A percentile compares a stretch with the other conserved stretches of the same genome.
Conservation (phyloP, 331 rosid genomes). For the Malus hybrid region DNA sequence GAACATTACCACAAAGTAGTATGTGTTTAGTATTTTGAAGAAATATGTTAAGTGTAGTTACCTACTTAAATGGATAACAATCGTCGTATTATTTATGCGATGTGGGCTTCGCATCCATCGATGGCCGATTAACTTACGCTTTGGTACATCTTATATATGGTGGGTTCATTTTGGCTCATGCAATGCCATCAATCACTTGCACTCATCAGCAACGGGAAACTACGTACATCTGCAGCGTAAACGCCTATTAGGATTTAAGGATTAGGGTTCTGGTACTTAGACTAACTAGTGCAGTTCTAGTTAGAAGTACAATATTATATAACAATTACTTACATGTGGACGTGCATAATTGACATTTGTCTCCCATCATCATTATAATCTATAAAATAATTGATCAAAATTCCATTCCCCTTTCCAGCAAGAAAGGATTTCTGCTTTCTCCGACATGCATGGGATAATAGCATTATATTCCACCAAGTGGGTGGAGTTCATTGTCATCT, state of each 20-base stretch:
- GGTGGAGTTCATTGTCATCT: not conserved
- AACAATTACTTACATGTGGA: not conserved
- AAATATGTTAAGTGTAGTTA: no score
- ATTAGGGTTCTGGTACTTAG: not conserved
- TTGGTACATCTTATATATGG: not conserved
- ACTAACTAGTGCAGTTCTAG: not conserved
- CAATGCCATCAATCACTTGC: not conserved
- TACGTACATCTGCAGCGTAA: not conserved
- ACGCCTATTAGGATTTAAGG: not conserved
- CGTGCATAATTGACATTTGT: not conserved
- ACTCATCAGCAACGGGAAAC: not conserved
- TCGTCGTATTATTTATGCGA: not conserved
- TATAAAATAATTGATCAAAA: not conserved
- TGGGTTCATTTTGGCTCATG: not conserved
- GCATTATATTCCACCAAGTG: not conserved
- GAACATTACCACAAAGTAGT: not conserved
- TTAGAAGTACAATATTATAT: not conserved
- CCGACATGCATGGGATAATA: not conserved
- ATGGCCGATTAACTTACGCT: not conserved
- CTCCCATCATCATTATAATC: not conserved
- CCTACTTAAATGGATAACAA: no score
- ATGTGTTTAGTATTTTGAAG: rapidly evolving
- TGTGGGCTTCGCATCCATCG: not conserved
- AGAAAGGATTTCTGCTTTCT: constrained; percentile 13
- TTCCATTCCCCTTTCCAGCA: not conserved